Base-by-base conservation (phyloP, 352 stramenopile genomes). In the Pythium periplocum region DNA sequence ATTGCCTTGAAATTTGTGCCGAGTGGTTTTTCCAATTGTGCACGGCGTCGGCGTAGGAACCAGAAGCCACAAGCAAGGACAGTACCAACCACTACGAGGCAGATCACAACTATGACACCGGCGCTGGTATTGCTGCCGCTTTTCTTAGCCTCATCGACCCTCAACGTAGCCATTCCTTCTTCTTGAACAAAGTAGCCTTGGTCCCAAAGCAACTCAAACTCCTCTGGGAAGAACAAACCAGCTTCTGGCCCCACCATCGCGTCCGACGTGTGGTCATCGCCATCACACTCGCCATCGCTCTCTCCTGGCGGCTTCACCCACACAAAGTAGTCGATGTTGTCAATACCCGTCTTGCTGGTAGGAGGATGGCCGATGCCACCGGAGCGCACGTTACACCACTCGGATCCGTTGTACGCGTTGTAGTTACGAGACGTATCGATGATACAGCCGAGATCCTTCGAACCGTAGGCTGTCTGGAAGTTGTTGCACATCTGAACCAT, bases 301-400 rank as follows among this genome's bases (percentile, higher is more conserved):
- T 91, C 75, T 51, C 80, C 78, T 38, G 71, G 75, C 17, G 65
- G 63, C 51, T 91, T 90, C 47, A 87, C 69, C 73, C 75, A 90
- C 63, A 88, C 66, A 32, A 81, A 87, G 61, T 88, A 88, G 61
- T 87, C 78, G 2, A 90, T 48, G 49, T 83, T 80, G 3, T 43
- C 35, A 39, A 71, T 54, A 0, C 69, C 68, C 2, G 77, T 87
- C 33, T 79, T 53, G 7, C 57, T 68, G 1, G 77, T 86, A 1
- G 73, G 74, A 10, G 69, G 71, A 2, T 61, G 32, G 6, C 76
- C 76, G 38, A 87, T 78, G 17, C 73, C 76, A 11, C 61, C 69
- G 3, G 45, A 39, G 0, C 57, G 45, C 7, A 74, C 66, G 53
- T 87, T 87, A 64, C 76, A 87, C 76, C 76, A 87, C 37, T 87